Conservation (phyloP, 148 eudicot genomes). For the Vaccinium corymbosum region DNA sequence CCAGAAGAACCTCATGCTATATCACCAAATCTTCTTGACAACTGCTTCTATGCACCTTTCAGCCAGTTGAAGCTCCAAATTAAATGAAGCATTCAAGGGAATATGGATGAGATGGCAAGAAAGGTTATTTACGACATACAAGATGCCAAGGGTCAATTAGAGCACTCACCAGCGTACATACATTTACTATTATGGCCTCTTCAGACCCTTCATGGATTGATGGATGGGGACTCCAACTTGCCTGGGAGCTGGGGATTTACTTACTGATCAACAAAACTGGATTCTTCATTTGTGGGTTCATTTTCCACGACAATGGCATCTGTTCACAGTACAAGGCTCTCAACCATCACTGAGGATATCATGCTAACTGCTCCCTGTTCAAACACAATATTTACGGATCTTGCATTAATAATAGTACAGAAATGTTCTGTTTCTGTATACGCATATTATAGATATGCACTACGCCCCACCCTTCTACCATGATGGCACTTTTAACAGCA, state of each 20-base stretch:
- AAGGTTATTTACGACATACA: not conserved
- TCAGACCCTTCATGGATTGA: not conserved
- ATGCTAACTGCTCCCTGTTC: not conserved
- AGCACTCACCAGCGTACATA: not conserved
- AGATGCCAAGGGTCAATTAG: not conserved
- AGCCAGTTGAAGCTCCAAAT: not conserved
- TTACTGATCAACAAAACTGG: not conserved
- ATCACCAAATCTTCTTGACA: not conserved
- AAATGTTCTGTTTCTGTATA: not conserved
- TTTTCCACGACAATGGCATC: not conserved
- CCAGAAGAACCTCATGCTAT: not conserved
- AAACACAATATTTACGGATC: not conserved
- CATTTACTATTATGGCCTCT: not conserved
- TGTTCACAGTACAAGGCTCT: not conserved
- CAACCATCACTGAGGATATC: not conserved
- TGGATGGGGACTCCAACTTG: not conserved
- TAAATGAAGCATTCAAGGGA: not conserved
- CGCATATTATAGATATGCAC: not conserved
- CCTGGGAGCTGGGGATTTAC: not conserved
- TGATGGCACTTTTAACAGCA: not conserved
- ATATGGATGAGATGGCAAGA: not conserved
- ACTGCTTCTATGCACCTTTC: not conserved
- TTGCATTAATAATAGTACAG: not conserved
- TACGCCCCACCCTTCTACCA: not conserved
- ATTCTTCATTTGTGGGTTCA: not conserved